These are phyloP conservation scores for Paramecium biaurelia DNA, from an alignment of 73 alveolate genomes.

Conservation along the genomic window DNA sequence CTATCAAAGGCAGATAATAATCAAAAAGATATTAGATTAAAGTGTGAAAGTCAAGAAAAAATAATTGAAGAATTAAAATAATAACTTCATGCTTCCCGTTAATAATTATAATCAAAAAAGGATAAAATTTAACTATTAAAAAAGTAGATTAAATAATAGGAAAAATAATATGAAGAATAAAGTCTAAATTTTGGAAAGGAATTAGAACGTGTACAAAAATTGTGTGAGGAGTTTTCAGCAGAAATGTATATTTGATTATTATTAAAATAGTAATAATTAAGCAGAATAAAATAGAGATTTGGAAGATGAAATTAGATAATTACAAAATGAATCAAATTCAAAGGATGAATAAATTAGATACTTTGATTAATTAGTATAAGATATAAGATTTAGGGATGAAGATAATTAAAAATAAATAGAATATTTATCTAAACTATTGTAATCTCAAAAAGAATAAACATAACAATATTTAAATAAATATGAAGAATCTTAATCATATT, in stretches of 20 bases:
- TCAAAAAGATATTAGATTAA: background rate
- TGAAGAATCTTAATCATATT: background rate
- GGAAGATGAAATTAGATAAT: background rate
- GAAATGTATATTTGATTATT: conserved; percentile 6
- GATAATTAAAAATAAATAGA: background rate
- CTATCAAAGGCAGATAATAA: background rate
- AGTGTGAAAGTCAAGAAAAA: background rate
- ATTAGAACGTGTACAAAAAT: conserved; percentile 7
- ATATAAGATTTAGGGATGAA: conserved; percentile 36
- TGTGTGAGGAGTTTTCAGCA: conserved; percentile 25
- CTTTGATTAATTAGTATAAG: conserved; percentile 25
- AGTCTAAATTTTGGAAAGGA: conserved; percentile 22
- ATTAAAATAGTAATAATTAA: background rate
- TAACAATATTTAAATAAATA: background rate
- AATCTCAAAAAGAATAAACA: background rate
- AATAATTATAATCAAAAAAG: background rate
- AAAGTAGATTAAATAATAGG: background rate
- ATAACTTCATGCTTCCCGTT: background rate
- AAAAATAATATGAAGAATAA: background rate
- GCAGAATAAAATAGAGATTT: background rate
- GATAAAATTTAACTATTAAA: background rate
- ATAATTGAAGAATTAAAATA: conserved; percentile 8
- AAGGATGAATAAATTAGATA: conserved; percentile 6
- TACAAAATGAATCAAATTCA: background rate
- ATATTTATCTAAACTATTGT: background rate